Evolutionary conservation across 768 basidiomycete species (phyloP), one percentile per base, ranked within the genome.

Genomic region (Lepiota venenata): DNA sequence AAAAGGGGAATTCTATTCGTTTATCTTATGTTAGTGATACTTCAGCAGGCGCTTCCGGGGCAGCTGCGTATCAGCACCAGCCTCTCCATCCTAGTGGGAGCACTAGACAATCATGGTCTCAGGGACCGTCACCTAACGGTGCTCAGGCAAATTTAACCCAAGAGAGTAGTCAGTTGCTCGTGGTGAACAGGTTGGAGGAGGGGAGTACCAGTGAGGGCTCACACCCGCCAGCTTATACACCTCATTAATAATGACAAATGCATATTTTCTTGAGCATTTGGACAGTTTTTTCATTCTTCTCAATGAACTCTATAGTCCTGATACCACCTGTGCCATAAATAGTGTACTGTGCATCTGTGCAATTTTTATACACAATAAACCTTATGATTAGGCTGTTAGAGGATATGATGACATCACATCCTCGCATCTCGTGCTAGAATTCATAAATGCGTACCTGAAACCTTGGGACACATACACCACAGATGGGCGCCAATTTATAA

Each of bases 141-240:
- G 21, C 12, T 20, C 35, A 5, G n/a, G 10, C 32, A 10, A 52
- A 52, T 38, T 1, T 39, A 4, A 11, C 14, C 4, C 22, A 36
- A 10, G 51, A 44, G 44, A 44, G 16, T 7, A 22, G 27, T 6
- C 16, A 18, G 2, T 15, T 45, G 43, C 21, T 38, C 9, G 51
- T 43, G 10, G 51, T 52, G 8, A 52, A 52, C 27, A 45, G 51
- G 25, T 6, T 5, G 7, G 43, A 46, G 11, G 51, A 52, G 14
- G 51, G 35, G 6, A 20, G 16, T n/a, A n/a, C n/a, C n/a, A n/a
- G n/a, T 12, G 51, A 52, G n/a, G 43, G 51, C 22, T 46, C 35
- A 8, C 8, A 35, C 9, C 51, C 51, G n/a, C 51, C 51, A 1
- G 51, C 51, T 21, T 52, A 52, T 36, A 52, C 43, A 9, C n/a